Base-by-base conservation (phyloP, 164 flowering plant genomes). In the Houttuynia cordata region DNA sequence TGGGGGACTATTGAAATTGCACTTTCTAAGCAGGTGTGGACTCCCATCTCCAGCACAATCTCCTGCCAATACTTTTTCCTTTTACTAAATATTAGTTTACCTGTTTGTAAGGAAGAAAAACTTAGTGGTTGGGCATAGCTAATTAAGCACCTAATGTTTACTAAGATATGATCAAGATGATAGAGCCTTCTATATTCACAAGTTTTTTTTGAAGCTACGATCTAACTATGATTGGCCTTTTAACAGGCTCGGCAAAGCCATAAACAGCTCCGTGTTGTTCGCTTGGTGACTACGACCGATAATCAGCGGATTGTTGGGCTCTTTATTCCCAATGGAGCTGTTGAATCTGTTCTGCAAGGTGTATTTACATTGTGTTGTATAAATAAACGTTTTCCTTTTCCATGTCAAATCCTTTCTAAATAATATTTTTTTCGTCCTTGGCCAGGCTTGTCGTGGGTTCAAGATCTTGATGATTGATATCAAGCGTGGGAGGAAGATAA, bases 1-100 rank as follows among this genome's bases (percentile, higher is more conserved):
- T 93, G 97, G 99, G 94, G 94, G 34, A 81, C 96, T 41, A 82
- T 93, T 59, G 97, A 84, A 68, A 88, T 86, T 70, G 96, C 97
- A 58, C 91, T 93, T 18, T 75, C 92, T 22, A 93, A 90, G 74
- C 99, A 93, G 96, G 99, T 93, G 59, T n/a, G 10, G 50, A 14
- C 10, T 30, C 50, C 57, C n/a, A 59, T 34, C 53, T 22, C 4
- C 42, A 24, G 21, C 45, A 17, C 34, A 34, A 39, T 57, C 40
- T 30, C 45, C 21, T n/a, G 19, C 6, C 19, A 34, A n/a, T n/a
- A n/a, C n/a, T n/a, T n/a, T 37, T 18, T 15, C 24, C 12, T 37
- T 4, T 23, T 57, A 18, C 17, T 57, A 20, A 10, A 19, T 1
- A 23, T 53, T 19, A 6, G 6, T 18, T 20, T 53, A 30, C 37